These are phyloP conservation scores for Stemphylium beticola DNA, from an alignment of 2,329 filamentous ascomycete genomes.

Conservation along the genomic window DNA sequence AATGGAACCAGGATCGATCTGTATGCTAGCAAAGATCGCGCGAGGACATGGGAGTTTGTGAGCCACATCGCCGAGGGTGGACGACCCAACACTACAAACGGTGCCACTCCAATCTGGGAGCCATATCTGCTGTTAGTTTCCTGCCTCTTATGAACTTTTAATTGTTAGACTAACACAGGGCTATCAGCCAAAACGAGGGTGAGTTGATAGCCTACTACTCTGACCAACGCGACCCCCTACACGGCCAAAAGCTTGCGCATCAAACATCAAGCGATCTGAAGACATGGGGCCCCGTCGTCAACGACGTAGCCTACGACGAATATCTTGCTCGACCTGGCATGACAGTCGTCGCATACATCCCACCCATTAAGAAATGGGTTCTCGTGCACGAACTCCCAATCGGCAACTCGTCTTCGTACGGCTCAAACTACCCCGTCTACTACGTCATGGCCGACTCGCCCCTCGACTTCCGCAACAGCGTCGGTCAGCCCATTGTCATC, in stretches of 20 bases:
- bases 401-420: constrained; percentile 21
- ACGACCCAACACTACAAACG: constrained; percentile 25
- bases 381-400: constrained; percentile 29
- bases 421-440: constrained; percentile 30
- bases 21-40: constrained; percentile 29
- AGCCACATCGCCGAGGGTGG: constrained; percentile 30
- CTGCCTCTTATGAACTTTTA: not conserved
- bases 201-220: constrained; percentile 33
- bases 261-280: constrained; percentile 27
- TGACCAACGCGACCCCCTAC: constrained; percentile 31
- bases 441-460: constrained; percentile 29
- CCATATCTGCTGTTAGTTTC: constrained; percentile 26
- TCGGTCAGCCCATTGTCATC: constrained; percentile 23
- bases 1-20: constrained; percentile 45
- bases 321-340: constrained; percentile 31
- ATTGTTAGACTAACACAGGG: not conserved
- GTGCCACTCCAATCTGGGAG: constrained; percentile 34
- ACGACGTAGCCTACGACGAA: constrained; percentile 28
- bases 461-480: constrained; percentile 20
- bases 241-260: constrained; percentile 34
- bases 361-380: constrained; percentile 30
- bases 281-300: constrained; percentile 28
- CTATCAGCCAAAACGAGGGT: constrained; percentile 24
- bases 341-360: constrained; percentile 28
- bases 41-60: constrained; percentile 30